Conservation (phyloP, 2,329 filamentous ascomycete species). For the Ascochyta viciae-villosae region DNA sequence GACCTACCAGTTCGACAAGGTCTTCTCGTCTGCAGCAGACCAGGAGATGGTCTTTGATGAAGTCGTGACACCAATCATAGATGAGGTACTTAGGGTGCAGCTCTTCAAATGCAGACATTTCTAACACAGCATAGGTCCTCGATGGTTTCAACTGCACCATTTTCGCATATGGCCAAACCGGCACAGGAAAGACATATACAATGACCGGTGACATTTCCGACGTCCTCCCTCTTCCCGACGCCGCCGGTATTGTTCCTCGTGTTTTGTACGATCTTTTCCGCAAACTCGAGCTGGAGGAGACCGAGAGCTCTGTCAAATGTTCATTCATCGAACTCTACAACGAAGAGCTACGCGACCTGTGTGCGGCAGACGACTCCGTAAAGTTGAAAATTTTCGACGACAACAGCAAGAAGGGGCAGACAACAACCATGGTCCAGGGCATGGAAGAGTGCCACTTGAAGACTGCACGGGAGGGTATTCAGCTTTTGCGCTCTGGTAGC, state of each 20-base stretch:
- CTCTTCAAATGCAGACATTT: background rate
- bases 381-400: slow-evolving; percentile 97
- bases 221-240: slow-evolving; percentile 86
- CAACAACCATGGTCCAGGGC: slow-evolving; percentile 87
- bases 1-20: slow-evolving; percentile 94
- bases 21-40: slow-evolving; percentile 93
- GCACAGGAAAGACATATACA: slow-evolving; percentile 98
- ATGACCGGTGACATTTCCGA: slow-evolving; percentile 99
- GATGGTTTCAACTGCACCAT: slow-evolving; percentile 97
- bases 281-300: slow-evolving; percentile 77
- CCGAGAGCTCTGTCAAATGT: slow-evolving; percentile 91
- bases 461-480: slow-evolving; percentile 82
- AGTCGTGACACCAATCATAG: slow-evolving; percentile 88
- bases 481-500: slow-evolving; percentile 86
- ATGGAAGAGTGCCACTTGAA: slow-evolving; percentile 98
- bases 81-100: slow-evolving; percentile 69
- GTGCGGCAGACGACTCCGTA: slow-evolving; percentile 78
- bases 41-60: slow-evolving; percentile 95
- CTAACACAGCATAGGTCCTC: slow-evolving; percentile 71
- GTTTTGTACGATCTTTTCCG: slow-evolving; percentile 86
- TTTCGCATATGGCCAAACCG: slow-evolving; percentile 97
- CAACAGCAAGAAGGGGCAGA: slow-evolving; percentile 81
- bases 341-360: slow-evolving; percentile 90
- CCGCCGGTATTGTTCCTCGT: slow-evolving; percentile 92
- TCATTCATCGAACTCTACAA: slow-evolving; percentile 99